Evolutionary conservation across 345 rosid species (phyloP).

Genomic region (Mercurialis annua): DNA sequence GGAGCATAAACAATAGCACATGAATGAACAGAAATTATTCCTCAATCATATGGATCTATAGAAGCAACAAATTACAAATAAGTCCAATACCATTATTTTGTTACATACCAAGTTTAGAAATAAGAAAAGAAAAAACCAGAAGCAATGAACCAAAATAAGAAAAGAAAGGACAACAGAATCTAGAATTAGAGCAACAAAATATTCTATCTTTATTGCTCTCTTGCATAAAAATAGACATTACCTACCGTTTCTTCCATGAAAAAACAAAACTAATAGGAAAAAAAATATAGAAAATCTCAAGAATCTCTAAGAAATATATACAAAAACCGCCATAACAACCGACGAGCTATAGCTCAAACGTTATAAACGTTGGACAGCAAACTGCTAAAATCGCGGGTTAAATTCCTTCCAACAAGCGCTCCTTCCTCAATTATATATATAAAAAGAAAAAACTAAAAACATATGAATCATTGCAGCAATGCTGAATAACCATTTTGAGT

Average conservation of each 20-base stretch:
- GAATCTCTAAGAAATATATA: not conserved
- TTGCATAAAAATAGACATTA: not conserved
- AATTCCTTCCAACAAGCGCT: no score
- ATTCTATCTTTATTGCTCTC: not conserved
- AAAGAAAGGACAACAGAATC: not conserved
- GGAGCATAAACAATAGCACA: not conserved
- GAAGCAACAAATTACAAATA: not conserved
- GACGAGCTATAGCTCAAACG: no score
- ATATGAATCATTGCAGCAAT: not conserved
- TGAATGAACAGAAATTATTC: not conserved
- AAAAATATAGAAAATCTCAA: not conserved
- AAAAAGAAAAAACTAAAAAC: no score
- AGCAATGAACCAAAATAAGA: not conserved
- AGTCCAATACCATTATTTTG: not conserved
- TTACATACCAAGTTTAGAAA: not conserved
- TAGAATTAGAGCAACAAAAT: not conserved
- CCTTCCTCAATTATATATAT: no score
- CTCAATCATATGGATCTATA: constrained; percentile 10
- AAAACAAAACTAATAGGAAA: not conserved
- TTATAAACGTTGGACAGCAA: no score
- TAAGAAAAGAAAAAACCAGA: not conserved
- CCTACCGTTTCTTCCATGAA: not conserved
- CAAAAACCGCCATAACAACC: no score
- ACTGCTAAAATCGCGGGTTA: no score
- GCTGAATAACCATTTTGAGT: not conserved